Conservation (phyloP, 2,329 filamentous ascomycete genomes). For the Penicillium sp. region DNA sequence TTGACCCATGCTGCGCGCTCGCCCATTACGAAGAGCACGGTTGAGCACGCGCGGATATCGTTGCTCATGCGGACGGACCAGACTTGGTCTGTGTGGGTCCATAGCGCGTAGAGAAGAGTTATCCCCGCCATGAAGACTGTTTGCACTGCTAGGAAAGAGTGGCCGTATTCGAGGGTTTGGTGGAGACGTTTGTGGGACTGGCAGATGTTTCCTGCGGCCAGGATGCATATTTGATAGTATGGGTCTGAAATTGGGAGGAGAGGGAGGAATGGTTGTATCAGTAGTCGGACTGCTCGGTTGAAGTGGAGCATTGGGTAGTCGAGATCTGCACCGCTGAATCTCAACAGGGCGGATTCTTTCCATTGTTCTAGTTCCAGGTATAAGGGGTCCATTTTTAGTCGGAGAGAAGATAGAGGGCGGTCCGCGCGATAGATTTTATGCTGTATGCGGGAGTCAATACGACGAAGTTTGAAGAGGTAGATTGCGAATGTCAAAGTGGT, state of each 20-base stretch:
- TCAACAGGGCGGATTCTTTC: constrained; percentile 41
- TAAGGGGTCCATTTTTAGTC: constrained; percentile 50
- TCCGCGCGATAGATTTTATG: constrained; percentile 55
- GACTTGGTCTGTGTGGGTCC: constrained; percentile 46
- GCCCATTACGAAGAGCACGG: constrained; percentile 52
- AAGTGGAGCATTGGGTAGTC: constrained; percentile 54
- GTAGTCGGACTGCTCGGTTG: constrained; percentile 50
- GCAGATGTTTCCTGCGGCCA: constrained; percentile 39
- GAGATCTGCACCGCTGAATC: constrained; percentile 40
- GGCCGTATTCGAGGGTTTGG: constrained; percentile 41
- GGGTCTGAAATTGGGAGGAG: constrained; percentile 48
- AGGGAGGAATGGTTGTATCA: constrained; percentile 53
- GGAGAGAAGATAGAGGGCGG: constrained; percentile 44
- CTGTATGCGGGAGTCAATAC: constrained; percentile 52
- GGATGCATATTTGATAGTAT: constrained; percentile 46
- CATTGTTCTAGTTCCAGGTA: constrained; percentile 50
- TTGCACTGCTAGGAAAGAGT: constrained; percentile 41
- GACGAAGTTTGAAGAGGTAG: constrained; percentile 48
- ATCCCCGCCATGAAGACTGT: constrained; percentile 42
- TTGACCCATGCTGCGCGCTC: constrained; percentile 51
- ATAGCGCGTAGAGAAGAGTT: constrained; percentile 39
- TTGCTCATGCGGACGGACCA: constrained; percentile 53
- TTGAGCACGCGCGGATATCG: constrained; percentile 51
- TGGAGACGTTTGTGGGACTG: constrained; percentile 41
- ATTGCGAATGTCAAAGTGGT: constrained; percentile 46